Evolutionary conservation across 1,284 basidiomycete species (phyloP).

Genomic region (Tylopilus orsonianus): DNA sequence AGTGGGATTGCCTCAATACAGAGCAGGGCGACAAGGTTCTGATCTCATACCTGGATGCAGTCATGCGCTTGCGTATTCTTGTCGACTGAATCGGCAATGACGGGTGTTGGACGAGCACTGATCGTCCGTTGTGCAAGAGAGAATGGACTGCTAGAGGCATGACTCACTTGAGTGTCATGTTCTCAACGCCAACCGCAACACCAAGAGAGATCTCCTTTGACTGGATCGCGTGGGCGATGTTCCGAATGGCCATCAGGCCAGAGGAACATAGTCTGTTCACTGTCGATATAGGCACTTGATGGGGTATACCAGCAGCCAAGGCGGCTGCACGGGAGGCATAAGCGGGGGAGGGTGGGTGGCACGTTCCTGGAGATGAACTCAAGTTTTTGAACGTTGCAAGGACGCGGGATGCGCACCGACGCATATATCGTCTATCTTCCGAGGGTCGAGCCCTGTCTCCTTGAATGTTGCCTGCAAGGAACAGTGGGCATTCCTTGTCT

Average conservation of each 20-base stretch:
- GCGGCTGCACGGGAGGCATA: slow-evolving; percentile 80
- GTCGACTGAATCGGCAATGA: slow-evolving; percentile 60
- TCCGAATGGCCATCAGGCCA: slow-evolving; percentile 83
- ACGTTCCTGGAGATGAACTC: slow-evolving; percentile 55
- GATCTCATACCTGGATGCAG: slow-evolving; percentile 63
- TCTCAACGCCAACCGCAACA: slow-evolving; percentile 79
- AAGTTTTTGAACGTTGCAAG: not conserved
- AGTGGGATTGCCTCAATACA: slow-evolving; percentile 8
- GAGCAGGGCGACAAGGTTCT: not conserved
- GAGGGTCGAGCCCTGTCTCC: slow-evolving; percentile 49
- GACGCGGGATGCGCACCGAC: slow-evolving; percentile 52
- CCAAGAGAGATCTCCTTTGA: slow-evolving; percentile 71
- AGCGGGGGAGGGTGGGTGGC: slow-evolving; percentile 80
- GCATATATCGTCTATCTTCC: slow-evolving; percentile 76
- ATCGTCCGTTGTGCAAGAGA: slow-evolving; percentile 3
- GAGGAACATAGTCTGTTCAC: slow-evolving; percentile 85
- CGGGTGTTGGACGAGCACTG: slow-evolving; percentile 77
- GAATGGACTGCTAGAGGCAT: not conserved
- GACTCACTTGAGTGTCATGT: slow-evolving; percentile 78
- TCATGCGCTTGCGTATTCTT: slow-evolving; percentile 62
- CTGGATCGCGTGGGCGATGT: slow-evolving; percentile 76
- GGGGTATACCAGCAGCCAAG: slow-evolving; percentile 79
- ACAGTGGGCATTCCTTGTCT: not conserved
- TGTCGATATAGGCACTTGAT: slow-evolving; percentile 73
- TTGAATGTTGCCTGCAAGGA: slow-evolving; percentile 44